Base-by-base conservation (phyloP, 257 asterid species). In the Fraxinus anomala region DNA sequence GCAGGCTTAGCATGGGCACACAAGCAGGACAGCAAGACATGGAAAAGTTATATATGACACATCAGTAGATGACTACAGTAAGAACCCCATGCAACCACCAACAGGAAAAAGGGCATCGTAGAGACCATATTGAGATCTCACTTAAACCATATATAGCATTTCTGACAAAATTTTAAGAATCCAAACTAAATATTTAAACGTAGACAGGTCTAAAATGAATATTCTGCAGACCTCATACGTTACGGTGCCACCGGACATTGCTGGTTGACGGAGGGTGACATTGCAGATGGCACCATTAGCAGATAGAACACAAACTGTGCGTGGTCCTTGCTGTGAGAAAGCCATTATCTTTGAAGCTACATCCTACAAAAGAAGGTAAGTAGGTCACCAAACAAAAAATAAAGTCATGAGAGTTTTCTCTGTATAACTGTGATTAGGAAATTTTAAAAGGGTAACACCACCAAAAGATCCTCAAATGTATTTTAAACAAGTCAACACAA, bases 281-380 rank as follows among this genome's bases (percentile, higher is more conserved):
- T 87, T 92, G 88, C 91, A 81, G 74, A 94, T 80, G 39, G 94
- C 88, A 79, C 98, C 98, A 85, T 86, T 91, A 73, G 97, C 97
- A 68, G 98, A 91, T 73, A 94, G 83, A 81, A 94, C 84, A 85
- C 97, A 92, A 76, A 92, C 91, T 19, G 96, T 89, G 24, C 97
- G 92, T 65, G 97, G 97, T 77, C 98, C 97, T 90, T 94, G 93
- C 89, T 89, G 92, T 7, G 97, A 90, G 82, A 94, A 94, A 47
- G 92, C 90, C 92, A 85, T 80, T 47, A 94, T 83, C 82, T 91
- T 92, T 47, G 90, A 79, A 56, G 94, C 92, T 83, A 92, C 84
- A 86, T 94, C 98, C 98, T 92, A 87, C 82, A 80, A 81, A 70
- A 54, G 37, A 72, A 71, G 82, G 14, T 3, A n/a, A 59, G 31